Evolutionary conservation across 192 early-diverging fungal species (phyloP), one percentile per base, ranked within the genome.

Genomic region (Podila verticillata): DNA sequence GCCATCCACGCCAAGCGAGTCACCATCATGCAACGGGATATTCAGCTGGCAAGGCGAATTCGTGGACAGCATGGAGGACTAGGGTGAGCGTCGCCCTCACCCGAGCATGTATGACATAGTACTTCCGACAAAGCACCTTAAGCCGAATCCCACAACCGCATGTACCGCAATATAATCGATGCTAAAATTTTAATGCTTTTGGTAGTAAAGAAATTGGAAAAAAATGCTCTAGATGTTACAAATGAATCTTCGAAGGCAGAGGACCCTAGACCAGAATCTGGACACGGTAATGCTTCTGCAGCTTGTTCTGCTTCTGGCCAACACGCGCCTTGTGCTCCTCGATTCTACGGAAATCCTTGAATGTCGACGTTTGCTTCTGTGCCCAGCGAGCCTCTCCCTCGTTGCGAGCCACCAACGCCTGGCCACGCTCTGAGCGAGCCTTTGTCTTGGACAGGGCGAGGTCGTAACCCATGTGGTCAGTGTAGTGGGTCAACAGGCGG

Each of bases 1-100:
- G 95, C 95, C 3, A 92, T 96, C 62, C 95, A 96, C 65, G 95
- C 94, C 20, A 96, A 96, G 79, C 85, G 95, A 13, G 95, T 96
- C 20, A 96, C 95, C 8, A 88, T 96, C 36, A 95, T 95, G 95
- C 91, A 92, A 61, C 90, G 92, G 57, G 95, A 96, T 70, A 95
- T 96, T 49, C 94, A 96, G 74, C 87, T 96, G 22, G 95, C 95
- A 3, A 82, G 94, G 56, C 86, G 95, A n/a, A 95, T 96, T 70
- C 87, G 95, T 64, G 95, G 95, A 17, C 88, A 88, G 59, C 91
- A 85, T 86, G 93, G 90, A 51, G 92, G 92, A 2, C 79, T 93
- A 20, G 88, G 86, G 20, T 78, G 51, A 54, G 51, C 51, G 24
- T 22, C 10, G 39, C 39, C 7, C 15, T 13, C 10, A 39, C 7